Conservation (phyloP, 2,329 filamentous ascomycete genomes). For the Pseudogymnoascus sp. region DNA sequence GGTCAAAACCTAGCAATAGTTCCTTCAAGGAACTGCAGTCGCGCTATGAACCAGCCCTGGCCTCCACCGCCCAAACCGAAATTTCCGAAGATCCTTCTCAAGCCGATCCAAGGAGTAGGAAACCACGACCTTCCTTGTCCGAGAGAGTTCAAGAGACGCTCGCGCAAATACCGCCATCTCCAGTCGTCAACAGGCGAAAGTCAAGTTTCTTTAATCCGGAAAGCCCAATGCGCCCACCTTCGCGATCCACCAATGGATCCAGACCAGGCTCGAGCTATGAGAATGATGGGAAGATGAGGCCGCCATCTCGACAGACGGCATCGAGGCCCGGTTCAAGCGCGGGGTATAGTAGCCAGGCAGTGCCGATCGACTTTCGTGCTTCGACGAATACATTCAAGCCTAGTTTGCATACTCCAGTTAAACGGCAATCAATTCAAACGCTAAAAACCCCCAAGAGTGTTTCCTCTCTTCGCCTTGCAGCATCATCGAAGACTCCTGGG, state of each 20-base stretch:
- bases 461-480: constrained; percentile 22
- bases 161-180: constrained; percentile 70
- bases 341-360: constrained; percentile 38
- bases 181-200: constrained; percentile 56
- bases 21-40: constrained; percentile 6
- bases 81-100: neutral
- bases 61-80: neutral
- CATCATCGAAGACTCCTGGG: constrained; percentile 23
- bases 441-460: constrained; percentile 28
- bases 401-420: constrained; percentile 32
- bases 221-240: constrained; percentile 49
- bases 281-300: constrained; percentile 50
- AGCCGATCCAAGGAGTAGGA: neutral
- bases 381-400: constrained; percentile 40
- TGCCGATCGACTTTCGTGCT: constrained; percentile 36
- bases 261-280: constrained; percentile 49
- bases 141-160: constrained; percentile 85
- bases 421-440: constrained; percentile 28
- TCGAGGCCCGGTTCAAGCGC: constrained; percentile 49
- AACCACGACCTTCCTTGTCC: constrained; percentile 50
- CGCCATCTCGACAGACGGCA: constrained; percentile 44
- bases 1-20: neutral
- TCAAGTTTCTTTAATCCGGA: constrained; percentile 68
- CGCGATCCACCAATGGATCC: constrained; percentile 20
- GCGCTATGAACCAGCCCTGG: neutral